A percentile compares a stretch with the other conserved stretches of the same genome.
Conservation (phyloP, 306 rosid genomes). For the Hippophae rhamnoides region DNA sequence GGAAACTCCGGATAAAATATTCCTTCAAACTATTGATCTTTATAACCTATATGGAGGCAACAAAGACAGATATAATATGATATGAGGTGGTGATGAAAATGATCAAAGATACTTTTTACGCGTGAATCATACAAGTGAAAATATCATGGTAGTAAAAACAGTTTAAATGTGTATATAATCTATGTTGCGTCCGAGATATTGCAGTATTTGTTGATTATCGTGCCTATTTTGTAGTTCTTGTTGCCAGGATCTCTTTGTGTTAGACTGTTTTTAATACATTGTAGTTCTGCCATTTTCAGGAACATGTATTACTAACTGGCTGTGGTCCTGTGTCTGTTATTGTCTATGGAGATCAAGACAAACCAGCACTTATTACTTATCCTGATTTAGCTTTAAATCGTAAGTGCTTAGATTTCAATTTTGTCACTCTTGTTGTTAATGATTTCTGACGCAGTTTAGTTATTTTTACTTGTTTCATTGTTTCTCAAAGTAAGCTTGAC, state of each 20-base stretch:
- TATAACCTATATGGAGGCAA: slow-evolving; percentile 22
- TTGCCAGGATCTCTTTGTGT: neutral
- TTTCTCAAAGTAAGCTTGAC: neutral
- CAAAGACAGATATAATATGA: slow-evolving; percentile 19
- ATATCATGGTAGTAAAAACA: slow-evolving; percentile 6
- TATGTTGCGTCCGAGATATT: neutral
- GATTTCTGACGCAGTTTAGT: neutral
- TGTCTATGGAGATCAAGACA: slow-evolving; percentile 74
- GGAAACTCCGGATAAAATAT: slow-evolving; percentile 28
- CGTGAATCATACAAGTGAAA: neutral
- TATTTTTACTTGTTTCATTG: slow-evolving; percentile 5
- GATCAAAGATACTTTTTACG: neutral
- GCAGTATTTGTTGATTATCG: slow-evolving; percentile 1
- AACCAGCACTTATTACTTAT: slow-evolving; percentile 80
- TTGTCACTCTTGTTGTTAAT: neutral
- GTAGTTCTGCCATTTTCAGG: slow-evolving; percentile 33
- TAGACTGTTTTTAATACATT: neutral
- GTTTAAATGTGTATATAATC: slow-evolving; percentile 9
- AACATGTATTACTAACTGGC: slow-evolving; percentile 65
- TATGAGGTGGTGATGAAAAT: neutral
- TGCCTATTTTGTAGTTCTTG: neutral
- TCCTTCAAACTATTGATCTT: slow-evolving; percentile 20
- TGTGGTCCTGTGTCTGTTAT: slow-evolving; percentile 80
- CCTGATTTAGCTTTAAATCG: slow-evolving; percentile 89
- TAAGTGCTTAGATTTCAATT: slow-evolving; percentile 26